A percentile compares a stretch with the other conserved stretches of the same genome.
Evolutionary conservation across 2,329 filamentous ascomycete species (phyloP).

Genomic region (Colletotrichum sp.): DNA sequence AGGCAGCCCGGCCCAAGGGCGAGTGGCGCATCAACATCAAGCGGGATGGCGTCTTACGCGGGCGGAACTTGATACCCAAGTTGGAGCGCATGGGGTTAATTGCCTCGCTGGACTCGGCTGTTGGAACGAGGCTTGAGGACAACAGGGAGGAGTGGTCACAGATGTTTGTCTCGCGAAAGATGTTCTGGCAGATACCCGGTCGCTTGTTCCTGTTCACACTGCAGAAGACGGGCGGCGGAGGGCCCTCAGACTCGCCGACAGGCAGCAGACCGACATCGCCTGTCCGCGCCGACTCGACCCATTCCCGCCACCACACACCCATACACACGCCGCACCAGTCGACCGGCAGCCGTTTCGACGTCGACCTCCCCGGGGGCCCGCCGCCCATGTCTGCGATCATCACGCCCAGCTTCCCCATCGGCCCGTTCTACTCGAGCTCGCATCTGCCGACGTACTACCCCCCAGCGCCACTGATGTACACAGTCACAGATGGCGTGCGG

Average conservation of each 20-base stretch:
- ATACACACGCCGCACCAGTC: slow-evolving; percentile 31
- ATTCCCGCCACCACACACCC: slow-evolving; percentile 26
- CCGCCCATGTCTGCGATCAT: slow-evolving; percentile 37
- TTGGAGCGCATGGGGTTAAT: slow-evolving; percentile 93
- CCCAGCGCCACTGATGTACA: slow-evolving; percentile 81
- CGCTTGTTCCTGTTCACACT: slow-evolving; percentile 88
- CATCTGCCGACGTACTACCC: slow-evolving; percentile 93
- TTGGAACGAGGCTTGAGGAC: slow-evolving; percentile 69
- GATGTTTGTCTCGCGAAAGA: slow-evolving; percentile 81
- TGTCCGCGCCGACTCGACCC: slow-evolving; percentile 34
- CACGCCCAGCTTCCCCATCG: slow-evolving; percentile 50
- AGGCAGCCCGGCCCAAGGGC: slow-evolving; percentile 74
- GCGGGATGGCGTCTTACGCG: slow-evolving; percentile 86
- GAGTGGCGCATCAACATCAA: slow-evolving; percentile 89
- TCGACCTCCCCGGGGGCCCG: slow-evolving; percentile 44
- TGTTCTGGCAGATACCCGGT: slow-evolving; percentile 93
- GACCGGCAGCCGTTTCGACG: slow-evolving; percentile 22
- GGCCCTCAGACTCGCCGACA: slow-evolving; percentile 55
- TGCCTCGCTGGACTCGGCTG: slow-evolving; percentile 74
- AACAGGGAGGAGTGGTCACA: slow-evolving; percentile 71
- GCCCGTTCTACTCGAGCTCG: slow-evolving; percentile 81
- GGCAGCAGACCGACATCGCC: slow-evolving; percentile 61
- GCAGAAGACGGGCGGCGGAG: slow-evolving; percentile 55
- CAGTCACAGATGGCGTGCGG: slow-evolving; percentile 76
- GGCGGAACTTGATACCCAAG: slow-evolving; percentile 84